Base-by-base conservation (phyloP, 1,284 basidiomycete species). In the Boletus smithii region DNA sequence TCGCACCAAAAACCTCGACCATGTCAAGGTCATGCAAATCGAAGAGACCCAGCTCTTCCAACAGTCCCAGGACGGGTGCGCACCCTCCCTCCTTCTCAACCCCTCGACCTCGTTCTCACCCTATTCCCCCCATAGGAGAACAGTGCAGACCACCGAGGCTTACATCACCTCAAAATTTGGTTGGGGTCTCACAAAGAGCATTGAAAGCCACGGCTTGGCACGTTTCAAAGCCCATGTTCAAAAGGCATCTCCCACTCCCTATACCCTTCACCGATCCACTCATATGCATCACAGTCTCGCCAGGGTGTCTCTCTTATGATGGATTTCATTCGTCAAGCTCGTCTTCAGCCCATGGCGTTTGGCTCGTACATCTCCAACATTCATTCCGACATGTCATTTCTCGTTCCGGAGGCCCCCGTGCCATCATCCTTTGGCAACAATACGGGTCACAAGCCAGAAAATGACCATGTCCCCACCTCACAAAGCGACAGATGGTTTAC, bases 11-110 rank as follows among this genome's bases (percentile, higher is more conserved):
- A 91, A 91, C 63, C 71, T 91, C 40, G 88, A 91, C 64, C 86
- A 91, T 68, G 82, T 90, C 59, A 91, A 90, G 68, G 78, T 90
- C 35, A 82, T 91, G 83, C 79, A 87, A 55, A 81, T 90, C 31
- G 80, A 88, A 54, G 88, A 91, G 67, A 80, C 76, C 16, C 80
- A 87, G 24, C 70, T 75, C 39, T 78, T 91, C 56, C 73, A 74
- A 27, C 81, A 84, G 56, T 72, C 73, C 29, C 68, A 72, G 2
- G 80, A 87, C 51, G 83, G 84, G 88, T 88, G 55, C 44, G 79
- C 70, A 10, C 23, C 38, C 43, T 38, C 42, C 1, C 13, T 26
- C 41, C 18, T 18, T 42, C 44, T 31, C 34, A 14, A 14, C 14
- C n/a, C 30, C 46, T 22, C 23, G 10, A 24, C 39, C 32, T 47